Evolutionary conservation across 2,329 filamentous ascomycete genomes (phyloP).

Genomic region (Botryotinia narcissicola): DNA sequence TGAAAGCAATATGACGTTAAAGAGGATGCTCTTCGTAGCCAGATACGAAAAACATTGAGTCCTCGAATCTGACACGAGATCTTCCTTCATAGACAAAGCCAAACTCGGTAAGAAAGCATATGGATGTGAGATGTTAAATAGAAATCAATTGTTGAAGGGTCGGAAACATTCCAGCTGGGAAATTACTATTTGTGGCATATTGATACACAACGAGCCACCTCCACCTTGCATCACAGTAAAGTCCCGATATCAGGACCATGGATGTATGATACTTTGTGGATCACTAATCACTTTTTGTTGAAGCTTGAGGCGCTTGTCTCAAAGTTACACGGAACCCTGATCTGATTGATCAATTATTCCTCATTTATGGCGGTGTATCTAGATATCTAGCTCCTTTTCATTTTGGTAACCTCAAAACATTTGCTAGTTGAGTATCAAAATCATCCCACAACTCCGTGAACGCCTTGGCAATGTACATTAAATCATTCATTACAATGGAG

Average conservation of each 20-base stretch:
- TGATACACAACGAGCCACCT: slow-evolving; percentile 14
- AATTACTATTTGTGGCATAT: slow-evolving; percentile 2
- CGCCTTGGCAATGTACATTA: slow-evolving; percentile 27
- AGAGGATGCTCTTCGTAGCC: not conserved
- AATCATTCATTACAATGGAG: slow-evolving; percentile 23
- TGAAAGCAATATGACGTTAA: slow-evolving; percentile 1
- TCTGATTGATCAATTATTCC: slow-evolving; percentile 16
- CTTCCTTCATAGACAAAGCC: slow-evolving; percentile 10
- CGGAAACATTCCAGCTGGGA: slow-evolving; percentile 13
- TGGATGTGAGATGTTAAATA: not conserved
- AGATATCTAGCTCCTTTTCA: slow-evolving; percentile 7
- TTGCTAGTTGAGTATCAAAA: slow-evolving; percentile 17
- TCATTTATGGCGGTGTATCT: slow-evolving; percentile 10
- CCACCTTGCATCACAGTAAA: slow-evolving; percentile 13
- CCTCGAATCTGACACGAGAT: not conserved
- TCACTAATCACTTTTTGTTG: not conserved
- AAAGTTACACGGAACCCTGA: not conserved
- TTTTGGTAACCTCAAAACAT: not conserved
- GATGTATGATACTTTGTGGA: not conserved
- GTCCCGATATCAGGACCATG: not conserved
- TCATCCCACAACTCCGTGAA: slow-evolving; percentile 3
- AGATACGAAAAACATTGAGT: not conserved
- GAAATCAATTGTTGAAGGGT: not conserved
- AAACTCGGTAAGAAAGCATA: not conserved
- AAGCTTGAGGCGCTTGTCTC: slow-evolving; percentile 12